Conservation (phyloP, 495 filamentous ascomycete species). For the Penicillium ucsense region DNA sequence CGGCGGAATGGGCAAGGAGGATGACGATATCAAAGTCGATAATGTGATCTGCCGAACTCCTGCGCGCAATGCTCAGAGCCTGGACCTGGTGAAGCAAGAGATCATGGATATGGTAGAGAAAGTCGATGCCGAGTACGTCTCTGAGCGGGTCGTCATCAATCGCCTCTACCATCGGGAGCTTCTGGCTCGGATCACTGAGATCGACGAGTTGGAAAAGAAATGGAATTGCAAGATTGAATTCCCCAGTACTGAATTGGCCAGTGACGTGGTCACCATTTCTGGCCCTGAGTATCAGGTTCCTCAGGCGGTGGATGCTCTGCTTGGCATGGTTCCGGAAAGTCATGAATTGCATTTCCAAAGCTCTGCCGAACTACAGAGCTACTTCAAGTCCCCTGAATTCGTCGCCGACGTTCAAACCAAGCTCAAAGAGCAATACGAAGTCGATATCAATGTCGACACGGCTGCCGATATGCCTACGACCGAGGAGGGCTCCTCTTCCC, state of each 20-base stretch:
- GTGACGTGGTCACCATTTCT: conserved; percentile 88
- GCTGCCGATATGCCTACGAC: conserved; percentile 22
- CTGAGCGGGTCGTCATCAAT: conserved; percentile 84
- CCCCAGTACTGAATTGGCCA: conserved; percentile 93
- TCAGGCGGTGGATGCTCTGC: conserved; percentile 84
- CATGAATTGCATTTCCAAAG: conserved; percentile 82
- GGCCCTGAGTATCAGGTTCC: conserved; percentile 97
- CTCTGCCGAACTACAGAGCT: conserved; percentile 60
- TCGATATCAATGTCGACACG: conserved; percentile 63
- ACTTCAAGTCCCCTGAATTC: conserved; percentile 71
- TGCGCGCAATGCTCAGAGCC: conserved; percentile 89
- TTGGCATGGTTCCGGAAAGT: conserved; percentile 94
- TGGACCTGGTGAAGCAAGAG: conserved; percentile 96
- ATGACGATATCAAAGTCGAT: conserved; percentile 96
- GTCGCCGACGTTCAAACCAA: conserved; percentile 67
- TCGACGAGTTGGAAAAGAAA: conserved; percentile 93
- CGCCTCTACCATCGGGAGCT: conserved; percentile 92
- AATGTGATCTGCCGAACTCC: conserved; percentile 98
- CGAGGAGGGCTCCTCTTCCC: conserved; percentile 26
- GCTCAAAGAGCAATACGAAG: conserved; percentile 82
- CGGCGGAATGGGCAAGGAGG: conserved; percentile 84
- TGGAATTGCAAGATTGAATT: conserved; percentile 99
- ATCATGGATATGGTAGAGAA: conserved; percentile 99
- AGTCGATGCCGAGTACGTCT: conserved; percentile 92
- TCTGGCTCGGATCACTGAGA: conserved; percentile 71